phyloP scores from a whole-genome alignment of 2,329 filamentous ascomycete species.

The Exserohilum turcica region DNA sequence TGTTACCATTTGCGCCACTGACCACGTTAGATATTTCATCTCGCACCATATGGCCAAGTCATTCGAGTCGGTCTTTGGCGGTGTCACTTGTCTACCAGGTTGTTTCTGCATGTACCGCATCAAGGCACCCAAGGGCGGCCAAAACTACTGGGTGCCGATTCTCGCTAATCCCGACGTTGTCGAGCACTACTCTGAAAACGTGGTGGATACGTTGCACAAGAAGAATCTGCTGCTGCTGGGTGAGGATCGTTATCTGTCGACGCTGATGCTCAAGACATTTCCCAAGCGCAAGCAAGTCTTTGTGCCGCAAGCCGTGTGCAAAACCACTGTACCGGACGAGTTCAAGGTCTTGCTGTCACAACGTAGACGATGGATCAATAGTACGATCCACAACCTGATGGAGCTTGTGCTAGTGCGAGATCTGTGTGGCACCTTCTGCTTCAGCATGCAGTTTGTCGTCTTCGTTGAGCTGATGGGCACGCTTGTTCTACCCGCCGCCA shows the following conservation, averaged over 20 bases:
- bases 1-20: slow-evolving; percentile 31
- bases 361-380: slow-evolving; percentile 98
- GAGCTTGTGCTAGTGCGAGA: slow-evolving; percentile 94
- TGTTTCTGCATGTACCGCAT: slow-evolving; percentile 99
- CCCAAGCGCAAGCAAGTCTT: slow-evolving; percentile 99
- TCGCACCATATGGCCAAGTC: slow-evolving; percentile 96
- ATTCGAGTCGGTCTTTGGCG: slow-evolving; percentile 97
- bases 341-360: slow-evolving; percentile 94
- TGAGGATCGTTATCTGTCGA: slow-evolving; percentile 94
- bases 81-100: slow-evolving; percentile 96
- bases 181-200: slow-evolving; percentile 98
- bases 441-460: slow-evolving; percentile 99
- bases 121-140: slow-evolving; percentile 96
- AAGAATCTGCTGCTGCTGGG: slow-evolving; percentile 92
- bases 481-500: slow-evolving; percentile 91
- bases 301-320: slow-evolving; percentile 97
- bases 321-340: slow-evolving; percentile 91
- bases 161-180: slow-evolving; percentile 98
- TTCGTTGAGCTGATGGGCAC: slow-evolving; percentile 95
- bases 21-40: slow-evolving; percentile 75
- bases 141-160: slow-evolving; percentile 99
- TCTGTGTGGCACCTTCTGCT: slow-evolving; percentile 98
- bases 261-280: slow-evolving; percentile 97
- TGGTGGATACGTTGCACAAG: slow-evolving; percentile 97
- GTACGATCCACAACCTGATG: slow-evolving; percentile 97